Evolutionary conservation across 176 grass and related monocot genomes (phyloP).

Genomic region (Avena eriantha): DNA sequence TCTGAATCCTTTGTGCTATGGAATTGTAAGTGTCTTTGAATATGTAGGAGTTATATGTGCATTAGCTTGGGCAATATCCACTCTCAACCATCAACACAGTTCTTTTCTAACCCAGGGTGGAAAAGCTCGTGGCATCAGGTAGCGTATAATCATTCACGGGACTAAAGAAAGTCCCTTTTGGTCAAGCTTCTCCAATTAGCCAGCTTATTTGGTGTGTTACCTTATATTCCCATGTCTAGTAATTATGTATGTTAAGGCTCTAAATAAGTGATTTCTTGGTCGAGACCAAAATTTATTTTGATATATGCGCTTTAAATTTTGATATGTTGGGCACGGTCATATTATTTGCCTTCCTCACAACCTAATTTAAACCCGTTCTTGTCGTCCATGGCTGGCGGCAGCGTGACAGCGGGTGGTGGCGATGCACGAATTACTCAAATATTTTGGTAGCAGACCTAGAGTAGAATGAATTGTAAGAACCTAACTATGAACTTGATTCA

Average conservation of each 20-base stretch:
- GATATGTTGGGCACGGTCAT: not conserved
- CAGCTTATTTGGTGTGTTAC: not conserved
- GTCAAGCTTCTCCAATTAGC: not conserved
- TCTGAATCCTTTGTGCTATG: not conserved
- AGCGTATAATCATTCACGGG: not conserved
- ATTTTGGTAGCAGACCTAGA: too few relatives aligned
- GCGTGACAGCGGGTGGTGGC: too few relatives aligned
- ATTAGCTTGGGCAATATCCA: not conserved
- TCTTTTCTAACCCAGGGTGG: not conserved
- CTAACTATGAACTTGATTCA: too few relatives aligned
- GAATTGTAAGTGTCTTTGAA: not conserved
- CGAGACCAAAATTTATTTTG: not conserved
- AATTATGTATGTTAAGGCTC: not conserved
- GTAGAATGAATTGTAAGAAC: too few relatives aligned
- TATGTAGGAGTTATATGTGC: not conserved
- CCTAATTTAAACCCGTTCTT: not conserved
- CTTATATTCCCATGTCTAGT: not conserved
- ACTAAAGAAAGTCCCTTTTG: not conserved
- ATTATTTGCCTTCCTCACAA: not conserved
- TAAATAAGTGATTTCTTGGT: not conserved
- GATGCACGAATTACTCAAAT: too few relatives aligned
- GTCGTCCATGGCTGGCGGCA: too few relatives aligned
- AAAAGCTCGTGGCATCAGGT: not conserved
- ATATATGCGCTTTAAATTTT: not conserved
- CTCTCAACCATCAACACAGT: not conserved